Evolutionary conservation across 2,329 filamentous ascomycete genomes (phyloP).

Genomic region (Ophiostoma piceae): DNA sequence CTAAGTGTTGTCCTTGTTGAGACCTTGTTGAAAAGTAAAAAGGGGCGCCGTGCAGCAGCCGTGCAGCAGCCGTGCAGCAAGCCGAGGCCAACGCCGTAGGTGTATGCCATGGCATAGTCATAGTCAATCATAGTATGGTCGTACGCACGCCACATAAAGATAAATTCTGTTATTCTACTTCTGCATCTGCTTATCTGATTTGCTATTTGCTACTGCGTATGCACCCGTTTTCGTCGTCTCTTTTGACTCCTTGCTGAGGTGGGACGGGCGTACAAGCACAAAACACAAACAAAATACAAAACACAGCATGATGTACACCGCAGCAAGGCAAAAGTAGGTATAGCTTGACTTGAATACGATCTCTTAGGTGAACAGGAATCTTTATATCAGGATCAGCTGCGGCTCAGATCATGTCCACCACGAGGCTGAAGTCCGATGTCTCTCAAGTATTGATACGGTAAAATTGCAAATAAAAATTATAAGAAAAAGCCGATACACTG

Average conservation of each 20-base stretch:
- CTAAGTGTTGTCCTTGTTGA: slow-evolving; percentile 20
- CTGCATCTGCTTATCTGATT: not conserved
- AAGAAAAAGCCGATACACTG: not conserved
- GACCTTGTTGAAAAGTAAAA: not conserved
- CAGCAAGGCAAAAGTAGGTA: not conserved
- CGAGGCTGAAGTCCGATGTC: not conserved
- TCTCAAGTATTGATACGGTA: not conserved
- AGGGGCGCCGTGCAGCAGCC: not conserved
- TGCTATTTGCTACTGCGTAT: not conserved
- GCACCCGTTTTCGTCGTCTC: slow-evolving; percentile 11
- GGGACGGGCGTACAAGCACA: slow-evolving; percentile 11
- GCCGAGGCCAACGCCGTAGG: slow-evolving; percentile 14
- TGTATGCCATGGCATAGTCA: not conserved
- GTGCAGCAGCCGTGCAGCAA: not conserved
- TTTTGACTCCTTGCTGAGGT: slow-evolving; percentile 3
- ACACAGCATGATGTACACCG: not conserved
- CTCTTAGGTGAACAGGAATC: too few relatives aligned
- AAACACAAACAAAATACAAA: not conserved
- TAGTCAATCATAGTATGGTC: not conserved
- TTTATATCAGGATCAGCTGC: not conserved
- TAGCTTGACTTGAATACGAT: not conserved
- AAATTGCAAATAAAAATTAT: not conserved
- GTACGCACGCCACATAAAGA: slow-evolving; percentile 3
- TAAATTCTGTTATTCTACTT: not conserved
- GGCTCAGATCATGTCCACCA: not conserved